Percentiles rank a stretch among this genome's conserved stretches.
phyloP scores from a whole-genome alignment of 2,329 filamentous ascomycete species.

The Pseudocercospora fijiensis region DNA sequence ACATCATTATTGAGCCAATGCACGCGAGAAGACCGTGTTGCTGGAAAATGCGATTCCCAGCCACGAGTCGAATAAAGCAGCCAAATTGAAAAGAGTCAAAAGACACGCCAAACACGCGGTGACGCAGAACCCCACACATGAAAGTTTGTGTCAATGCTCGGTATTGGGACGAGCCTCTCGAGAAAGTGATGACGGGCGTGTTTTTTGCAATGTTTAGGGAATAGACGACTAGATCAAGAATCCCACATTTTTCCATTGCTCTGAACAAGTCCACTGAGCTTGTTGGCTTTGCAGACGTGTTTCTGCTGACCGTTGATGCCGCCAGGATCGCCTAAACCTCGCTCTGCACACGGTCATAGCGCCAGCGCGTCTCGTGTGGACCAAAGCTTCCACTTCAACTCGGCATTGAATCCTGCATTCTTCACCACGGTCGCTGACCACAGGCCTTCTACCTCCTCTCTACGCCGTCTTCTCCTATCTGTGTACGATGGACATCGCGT shows the following conservation, averaged over 20 bases:
- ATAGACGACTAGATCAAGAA: not conserved
- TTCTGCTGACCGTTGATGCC: constrained; percentile 3
- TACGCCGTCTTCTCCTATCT: not conserved
- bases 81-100: constrained; percentile 3
- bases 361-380: not conserved
- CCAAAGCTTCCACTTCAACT: constrained; percentile 7
- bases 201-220: not conserved
- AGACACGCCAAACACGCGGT: not conserved
- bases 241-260: not conserved
- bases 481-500: constrained; percentile 17
- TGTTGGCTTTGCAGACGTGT: not conserved
- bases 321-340: not conserved
- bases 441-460: constrained; percentile 1
- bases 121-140: constrained; percentile 4
- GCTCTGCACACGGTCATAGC: not conserved
- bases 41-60: constrained; percentile 2
- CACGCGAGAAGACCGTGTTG: not conserved
- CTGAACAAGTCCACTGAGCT: not conserved
- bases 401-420: not conserved
- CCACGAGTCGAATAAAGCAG: constrained; percentile 1
- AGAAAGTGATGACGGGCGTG: not conserved
- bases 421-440: constrained; percentile 1
- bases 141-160: constrained; percentile 2
- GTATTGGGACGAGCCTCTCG: not conserved
- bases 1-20: constrained; percentile 2